These are phyloP conservation scores for Mycoemilia scoparia DNA, from an alignment of 192 early-diverging fungal species.

Conservation along the genomic window DNA sequence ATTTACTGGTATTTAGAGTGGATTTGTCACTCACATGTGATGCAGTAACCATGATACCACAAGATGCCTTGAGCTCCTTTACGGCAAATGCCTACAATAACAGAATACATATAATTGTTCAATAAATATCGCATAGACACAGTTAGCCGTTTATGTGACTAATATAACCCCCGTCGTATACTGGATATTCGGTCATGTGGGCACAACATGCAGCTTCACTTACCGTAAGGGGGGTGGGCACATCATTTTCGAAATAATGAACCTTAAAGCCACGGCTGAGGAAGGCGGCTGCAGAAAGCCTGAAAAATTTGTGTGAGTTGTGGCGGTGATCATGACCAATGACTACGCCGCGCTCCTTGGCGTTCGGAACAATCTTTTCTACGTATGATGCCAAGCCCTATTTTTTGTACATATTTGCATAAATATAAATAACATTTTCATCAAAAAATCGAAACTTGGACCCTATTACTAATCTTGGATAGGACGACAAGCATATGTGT, in stretches of 20 bases:
- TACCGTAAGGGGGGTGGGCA: conserved; percentile 80
- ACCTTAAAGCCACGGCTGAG: conserved; percentile 60
- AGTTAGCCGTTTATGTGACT: no score
- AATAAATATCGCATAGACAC: no score
- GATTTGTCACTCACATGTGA: conserved; percentile 40
- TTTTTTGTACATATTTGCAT: conserved; percentile 6
- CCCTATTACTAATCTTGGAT: neutral
- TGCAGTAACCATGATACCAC: conserved; percentile 93
- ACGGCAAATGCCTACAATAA: conserved; percentile 76
- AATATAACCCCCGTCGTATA: neutral
- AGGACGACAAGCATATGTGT: neutral
- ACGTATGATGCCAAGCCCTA: conserved; percentile 61
- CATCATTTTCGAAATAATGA: conserved; percentile 48
- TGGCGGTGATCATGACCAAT: conserved; percentile 91
- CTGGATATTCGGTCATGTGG: neutral
- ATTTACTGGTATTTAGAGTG: neutral
- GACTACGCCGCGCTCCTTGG: conserved; percentile 58
- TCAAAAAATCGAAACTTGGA: neutral
- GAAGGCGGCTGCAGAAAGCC: conserved; percentile 67
- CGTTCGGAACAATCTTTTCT: conserved; percentile 31
- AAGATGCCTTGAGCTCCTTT: conserved; percentile 42
- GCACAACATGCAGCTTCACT: neutral
- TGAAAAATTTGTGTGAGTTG: conserved; percentile 65
- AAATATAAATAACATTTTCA: neutral
- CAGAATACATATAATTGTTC: neutral